Percentiles rank a stretch among this genome's conserved stretches.
These are phyloP conservation scores for Calonectria ilicicola DNA, from an alignment of 2,329 filamentous ascomycete species.

Conservation along the genomic window DNA sequence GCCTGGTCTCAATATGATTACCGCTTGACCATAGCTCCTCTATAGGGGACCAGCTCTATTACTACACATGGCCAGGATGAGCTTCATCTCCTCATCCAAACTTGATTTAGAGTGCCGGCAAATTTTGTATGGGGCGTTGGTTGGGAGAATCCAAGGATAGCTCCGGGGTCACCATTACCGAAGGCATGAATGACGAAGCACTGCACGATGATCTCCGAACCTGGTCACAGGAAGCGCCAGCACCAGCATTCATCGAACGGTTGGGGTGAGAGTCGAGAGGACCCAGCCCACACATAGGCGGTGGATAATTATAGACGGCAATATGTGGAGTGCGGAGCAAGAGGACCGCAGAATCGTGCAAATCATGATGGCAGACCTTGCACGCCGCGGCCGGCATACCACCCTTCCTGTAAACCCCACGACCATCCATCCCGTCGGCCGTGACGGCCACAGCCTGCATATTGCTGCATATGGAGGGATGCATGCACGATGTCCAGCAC, in stretches of 20 bases:
- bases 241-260: not conserved
- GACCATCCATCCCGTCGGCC: constrained; percentile 18
- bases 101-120: constrained; percentile 1
- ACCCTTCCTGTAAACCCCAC: constrained; percentile 8
- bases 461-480: constrained; percentile 6
- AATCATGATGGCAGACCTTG: constrained; percentile 1
- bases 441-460: constrained; percentile 12
- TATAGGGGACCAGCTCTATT: constrained; percentile 5
- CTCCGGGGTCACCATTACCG: not conserved
- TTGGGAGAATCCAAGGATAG: not conserved
- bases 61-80: constrained; percentile 2
- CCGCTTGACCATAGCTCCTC: not conserved
- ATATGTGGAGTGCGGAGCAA: not conserved
- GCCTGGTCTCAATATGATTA: not conserved
- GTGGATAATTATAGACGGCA: constrained; percentile 23
- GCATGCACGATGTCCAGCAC: constrained; percentile 13
- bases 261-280: not conserved
- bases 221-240: constrained; percentile 7
- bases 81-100: not conserved
- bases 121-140: not conserved
- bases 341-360: constrained; percentile 11
- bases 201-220: constrained; percentile 3
- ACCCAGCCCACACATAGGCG: not conserved
- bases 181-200: constrained; percentile 4
- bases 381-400: constrained; percentile 10